These are phyloP conservation scores for Porphyrellus cyaneotinctus DNA, from an alignment of 768 basidiomycete species.

Conservation along the genomic window DNA sequence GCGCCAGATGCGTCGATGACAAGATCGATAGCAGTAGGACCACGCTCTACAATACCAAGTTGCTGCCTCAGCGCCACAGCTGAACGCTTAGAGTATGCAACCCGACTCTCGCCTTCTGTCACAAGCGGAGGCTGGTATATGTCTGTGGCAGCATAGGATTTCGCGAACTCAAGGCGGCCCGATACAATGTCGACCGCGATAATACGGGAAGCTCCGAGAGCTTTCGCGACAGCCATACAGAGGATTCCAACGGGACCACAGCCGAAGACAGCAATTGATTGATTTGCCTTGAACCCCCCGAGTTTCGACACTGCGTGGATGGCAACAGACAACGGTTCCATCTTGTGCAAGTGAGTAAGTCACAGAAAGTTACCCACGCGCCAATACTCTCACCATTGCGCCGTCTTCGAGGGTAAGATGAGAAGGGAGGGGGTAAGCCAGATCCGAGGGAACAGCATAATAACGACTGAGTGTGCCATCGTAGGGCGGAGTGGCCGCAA, in stretches of 20 bases:
- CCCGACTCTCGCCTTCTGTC: conserved; percentile 60
- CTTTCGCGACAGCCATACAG: conserved; percentile 94
- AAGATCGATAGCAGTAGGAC: conserved; percentile 70
- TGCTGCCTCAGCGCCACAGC: conserved; percentile 60
- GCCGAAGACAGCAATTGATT: conserved; percentile 82
- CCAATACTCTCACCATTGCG: conserved; percentile 64
- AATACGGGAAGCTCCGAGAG: conserved; percentile 79
- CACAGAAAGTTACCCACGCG: neutral
- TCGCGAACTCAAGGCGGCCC: conserved; percentile 81
- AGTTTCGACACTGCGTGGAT: conserved; percentile 83
- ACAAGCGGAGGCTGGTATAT: conserved; percentile 57
- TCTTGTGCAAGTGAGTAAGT: conserved; percentile 41
- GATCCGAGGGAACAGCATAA: conserved; percentile 82
- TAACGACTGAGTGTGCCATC: conserved; percentile 87
- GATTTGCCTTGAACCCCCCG: conserved; percentile 65
- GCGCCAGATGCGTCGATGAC: conserved; percentile 92
- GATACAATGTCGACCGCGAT: conserved; percentile 81
- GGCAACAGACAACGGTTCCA: conserved; percentile 92
- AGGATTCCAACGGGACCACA: conserved; percentile 87
- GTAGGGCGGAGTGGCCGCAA: conserved; percentile 91
- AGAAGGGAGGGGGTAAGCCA: conserved; percentile 81
- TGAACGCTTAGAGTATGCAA: conserved; percentile 70
- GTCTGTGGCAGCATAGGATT: conserved; percentile 78
- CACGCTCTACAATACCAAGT: conserved; percentile 68
- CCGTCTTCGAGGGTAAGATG: conserved; percentile 88